These are phyloP conservation scores for Nepenthes gracilis DNA, from an alignment of 148 eudicot species.

Conservation along the genomic window DNA sequence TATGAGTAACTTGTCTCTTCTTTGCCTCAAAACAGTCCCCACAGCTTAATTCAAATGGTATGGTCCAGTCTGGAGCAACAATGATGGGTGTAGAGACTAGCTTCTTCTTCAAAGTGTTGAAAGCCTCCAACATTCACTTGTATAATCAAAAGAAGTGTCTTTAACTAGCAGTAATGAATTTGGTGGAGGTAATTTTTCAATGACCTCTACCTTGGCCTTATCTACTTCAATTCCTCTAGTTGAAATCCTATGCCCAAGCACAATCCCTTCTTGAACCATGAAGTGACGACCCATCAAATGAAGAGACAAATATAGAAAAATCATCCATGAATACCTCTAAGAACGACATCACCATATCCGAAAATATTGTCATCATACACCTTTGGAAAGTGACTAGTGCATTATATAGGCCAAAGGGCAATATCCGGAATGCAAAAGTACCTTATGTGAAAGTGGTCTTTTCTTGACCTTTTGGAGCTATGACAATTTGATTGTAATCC, in stretches of 20 bases:
- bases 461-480: neutral
- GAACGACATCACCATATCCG: neutral
- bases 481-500: neutral
- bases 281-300: neutral
- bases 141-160: neutral
- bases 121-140: neutral
- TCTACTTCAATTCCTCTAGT: neutral
- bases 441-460: neutral
- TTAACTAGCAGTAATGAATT: neutral
- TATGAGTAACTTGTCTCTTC: neutral
- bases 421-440: neutral
- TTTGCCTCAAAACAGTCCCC: neutral
- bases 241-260: neutral
- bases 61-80: neutral
- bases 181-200: neutral
- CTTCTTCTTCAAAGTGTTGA: neutral
- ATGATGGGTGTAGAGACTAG: neutral
- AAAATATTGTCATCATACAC: neutral
- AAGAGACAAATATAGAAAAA: neutral
- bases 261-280: neutral
- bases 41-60: neutral
- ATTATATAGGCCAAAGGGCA: neutral
- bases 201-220: neutral
- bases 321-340: neutral
- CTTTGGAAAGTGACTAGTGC: neutral